Base-by-base conservation (phyloP, 1,284 basidiomycete species). In the Leccinum pachyderme region DNA sequence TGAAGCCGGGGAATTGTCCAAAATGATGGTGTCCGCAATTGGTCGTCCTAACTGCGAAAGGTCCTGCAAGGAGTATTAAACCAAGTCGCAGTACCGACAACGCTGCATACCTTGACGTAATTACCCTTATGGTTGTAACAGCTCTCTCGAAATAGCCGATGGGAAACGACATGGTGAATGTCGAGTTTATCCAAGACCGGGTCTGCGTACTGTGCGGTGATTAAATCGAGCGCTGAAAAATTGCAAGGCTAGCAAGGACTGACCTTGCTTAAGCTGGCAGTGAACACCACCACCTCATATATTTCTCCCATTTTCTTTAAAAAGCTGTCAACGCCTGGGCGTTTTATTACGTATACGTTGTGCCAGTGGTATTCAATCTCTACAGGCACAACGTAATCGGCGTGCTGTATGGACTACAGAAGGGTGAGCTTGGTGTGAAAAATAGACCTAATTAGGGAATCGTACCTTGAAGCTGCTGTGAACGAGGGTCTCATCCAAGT, bases 81-180 rank as follows among this genome's bases (percentile, higher is more conserved):
- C 41, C 37, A 32, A 52, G 51, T 43, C 33, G 46, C 47, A 25
- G 43, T 50, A 49, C 48, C 46, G 49, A 43, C 39, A 46, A 15
- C 44, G 25, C 15, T n/a, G 2, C 47, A 61, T 62, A 94, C 93
- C 83, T 99, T 99, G 74, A 99, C 97, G 71, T 98, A 99, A 76
- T 97, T 99, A 52, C 97, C 97, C 74, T 91, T 91, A 75, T 99
- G 97, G 71, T 98, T 98, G 75, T 98, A 98, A 75, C 96, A 99
- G 67, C 93, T 95, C 76, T 99, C 96, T 56, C 96, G 81, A 86
- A 99, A 99, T 52, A 99, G 76, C 54, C 97, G 83, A 72, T 99
- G 96, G n/a, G 91, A 80, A 27, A 99, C 95, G 7, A 95, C 93
- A 51, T 86, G 87, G 71, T 95, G 87, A 25, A 91, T 81, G 69